Evolutionary conservation across 768 basidiomycete genomes (phyloP), one percentile per base, ranked within the genome.

Genomic region (Tricholoma sp.): DNA sequence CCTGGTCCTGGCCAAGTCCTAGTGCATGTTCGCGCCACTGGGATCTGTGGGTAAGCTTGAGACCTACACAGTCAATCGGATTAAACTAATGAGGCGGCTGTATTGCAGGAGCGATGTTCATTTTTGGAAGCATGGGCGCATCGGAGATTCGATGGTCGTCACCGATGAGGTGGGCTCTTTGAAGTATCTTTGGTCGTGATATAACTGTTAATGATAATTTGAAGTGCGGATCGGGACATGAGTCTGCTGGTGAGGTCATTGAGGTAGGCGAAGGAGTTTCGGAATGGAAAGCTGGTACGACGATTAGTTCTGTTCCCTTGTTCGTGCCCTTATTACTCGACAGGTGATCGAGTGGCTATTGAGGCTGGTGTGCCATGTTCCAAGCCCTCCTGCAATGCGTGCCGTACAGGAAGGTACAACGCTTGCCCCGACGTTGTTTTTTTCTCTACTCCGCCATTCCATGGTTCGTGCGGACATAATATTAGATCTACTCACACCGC

Each of bases 321-420:
- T 13, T 42, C 28, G 15, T 31, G 32, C 15, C 36, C 32, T 39
- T 49, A 28, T 31, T 11, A 8, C 24, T 32, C 57, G 15, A 49
- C 50, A 81, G 84, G 84, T 51, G 85, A 86, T 66, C 78, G 83
- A 39, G 85, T 87, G 33, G 85, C 85, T 1, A 83, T 87, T 57
- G 85, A 87, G 65, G 83, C 82, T 5, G 83, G 83, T n/a, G 78
- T 87, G 1, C 85, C 85, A 9, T 87, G 84, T 63, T 84, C 81
- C 31, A 78, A 80, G 57, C 77, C 83, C 18, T 69, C 80, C 33
- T 87, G 85, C 61, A 79, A 82, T 54, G 76, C 78, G 18, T 87
- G 85, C 64, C 78, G 83, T 45, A 78, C 76, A n/a, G 84, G 84
- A 34, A 73, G 79, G 54, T 86, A 86, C 66, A 87, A 87, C 53